Conservation (phyloP, 2,329 filamentous ascomycete species). For the Talaromyces sp. region DNA sequence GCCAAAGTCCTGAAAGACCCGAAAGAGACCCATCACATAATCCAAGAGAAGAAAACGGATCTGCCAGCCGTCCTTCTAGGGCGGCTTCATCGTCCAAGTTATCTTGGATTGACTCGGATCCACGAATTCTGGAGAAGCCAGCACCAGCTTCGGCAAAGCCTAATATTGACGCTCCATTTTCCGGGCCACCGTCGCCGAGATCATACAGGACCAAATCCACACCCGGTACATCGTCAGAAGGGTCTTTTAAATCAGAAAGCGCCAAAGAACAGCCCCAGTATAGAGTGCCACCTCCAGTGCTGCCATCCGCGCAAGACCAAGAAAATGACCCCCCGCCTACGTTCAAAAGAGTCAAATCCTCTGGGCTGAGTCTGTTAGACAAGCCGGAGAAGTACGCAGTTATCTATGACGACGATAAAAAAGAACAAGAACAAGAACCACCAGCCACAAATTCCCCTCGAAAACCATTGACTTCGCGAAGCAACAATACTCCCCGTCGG, state of each 20-base stretch:
- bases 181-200: slow-evolving; percentile 31
- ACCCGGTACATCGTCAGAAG: slow-evolving; percentile 38
- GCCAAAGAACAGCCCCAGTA: slow-evolving; percentile 52
- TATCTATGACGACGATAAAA: slow-evolving; percentile 45
- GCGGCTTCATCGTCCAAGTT: slow-evolving; percentile 30
- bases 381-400: slow-evolving; percentile 53
- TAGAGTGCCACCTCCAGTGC: slow-evolving; percentile 51
- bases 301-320: slow-evolving; percentile 68
- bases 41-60: slow-evolving; percentile 24
- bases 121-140: slow-evolving; percentile 20
- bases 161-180: slow-evolving; percentile 26
- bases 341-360: slow-evolving; percentile 59
- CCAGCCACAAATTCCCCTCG: slow-evolving; percentile 42
- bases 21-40: slow-evolving; percentile 24
- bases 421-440: slow-evolving; percentile 35
- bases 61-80: slow-evolving; percentile 20
- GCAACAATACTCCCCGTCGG: slow-evolving; percentile 69
- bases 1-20: slow-evolving; percentile 23
- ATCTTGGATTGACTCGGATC: slow-evolving; percentile 33
- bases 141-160: slow-evolving; percentile 18
- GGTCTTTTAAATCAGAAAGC: slow-evolving; percentile 36
- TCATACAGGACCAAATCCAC: slow-evolving; percentile 32
- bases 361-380: slow-evolving; percentile 52
- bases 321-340: slow-evolving; percentile 76
- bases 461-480: slow-evolving; percentile 49